Evolutionary conservation across 148 eudicot genomes (phyloP).

Genomic region (Fagopyrum homotropicum): DNA sequence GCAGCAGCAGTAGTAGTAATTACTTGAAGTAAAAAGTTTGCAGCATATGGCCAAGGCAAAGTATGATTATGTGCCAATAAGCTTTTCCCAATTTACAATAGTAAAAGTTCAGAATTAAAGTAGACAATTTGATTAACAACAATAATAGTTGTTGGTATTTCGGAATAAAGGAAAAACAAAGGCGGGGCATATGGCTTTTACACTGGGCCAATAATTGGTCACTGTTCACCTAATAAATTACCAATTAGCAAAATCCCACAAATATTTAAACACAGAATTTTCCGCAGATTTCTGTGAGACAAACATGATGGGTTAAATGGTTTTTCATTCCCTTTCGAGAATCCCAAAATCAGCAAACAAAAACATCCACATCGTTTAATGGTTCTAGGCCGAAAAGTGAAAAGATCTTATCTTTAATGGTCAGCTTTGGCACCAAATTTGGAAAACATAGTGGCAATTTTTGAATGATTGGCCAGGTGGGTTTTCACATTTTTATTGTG

Average conservation of each 20-base stretch:
- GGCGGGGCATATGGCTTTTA: neutral
- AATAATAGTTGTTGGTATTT: neutral
- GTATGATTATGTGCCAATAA: neutral
- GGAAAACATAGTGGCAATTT: neutral
- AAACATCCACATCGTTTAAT: neutral
- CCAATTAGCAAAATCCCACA: neutral
- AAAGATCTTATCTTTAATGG: slow-evolving; percentile 4
- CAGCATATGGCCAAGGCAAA: neutral
- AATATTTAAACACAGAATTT: neutral
- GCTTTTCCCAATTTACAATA: slow-evolving; percentile 6
- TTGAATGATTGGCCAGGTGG: neutral
- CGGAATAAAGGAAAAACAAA: neutral
- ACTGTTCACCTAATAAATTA: neutral
- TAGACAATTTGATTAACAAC: neutral
- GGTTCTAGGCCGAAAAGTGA: neutral
- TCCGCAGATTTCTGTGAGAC: neutral
- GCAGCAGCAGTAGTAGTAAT: neutral
- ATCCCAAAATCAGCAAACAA: slow-evolving; percentile 7
- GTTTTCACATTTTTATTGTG: neutral
- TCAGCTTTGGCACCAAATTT: slow-evolving; percentile 4
- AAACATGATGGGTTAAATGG: neutral
- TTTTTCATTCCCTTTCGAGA: slow-evolving; percentile 1
- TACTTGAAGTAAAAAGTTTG: slow-evolving; percentile 2
- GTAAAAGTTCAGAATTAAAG: neutral
- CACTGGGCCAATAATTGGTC: neutral